Evolutionary conservation across 345 rosid species (phyloP).

Genomic region (Kandelia obovata): DNA sequence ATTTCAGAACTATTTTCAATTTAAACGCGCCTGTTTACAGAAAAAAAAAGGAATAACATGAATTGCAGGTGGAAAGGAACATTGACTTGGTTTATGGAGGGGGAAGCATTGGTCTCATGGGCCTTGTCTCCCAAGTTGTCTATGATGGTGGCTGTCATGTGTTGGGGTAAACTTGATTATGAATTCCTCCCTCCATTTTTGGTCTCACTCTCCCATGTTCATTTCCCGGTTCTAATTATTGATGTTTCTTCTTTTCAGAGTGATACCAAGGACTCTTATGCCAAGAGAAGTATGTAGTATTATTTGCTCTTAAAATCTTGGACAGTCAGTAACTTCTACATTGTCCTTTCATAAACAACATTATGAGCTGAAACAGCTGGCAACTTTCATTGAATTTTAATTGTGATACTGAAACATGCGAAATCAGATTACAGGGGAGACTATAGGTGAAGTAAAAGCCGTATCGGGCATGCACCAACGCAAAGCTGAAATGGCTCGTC

Average conservation of each 20-base stretch:
- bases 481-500: conserved; percentile 82
- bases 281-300: conserved; percentile 28
- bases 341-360: background rate
- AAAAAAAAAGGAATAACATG: background rate
- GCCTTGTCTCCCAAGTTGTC: conserved; percentile 30
- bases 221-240: background rate
- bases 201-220: background rate
- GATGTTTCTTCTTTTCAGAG: conserved; percentile 14
- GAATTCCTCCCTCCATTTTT: background rate
- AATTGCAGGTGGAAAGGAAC: conserved; percentile 30
- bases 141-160: conserved; percentile 35
- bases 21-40: no score
- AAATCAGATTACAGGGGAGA: conserved; percentile 59
- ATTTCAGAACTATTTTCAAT: no score
- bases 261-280: conserved; percentile 31
- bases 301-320: background rate
- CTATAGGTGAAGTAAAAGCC: conserved; percentile 63
- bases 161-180: conserved; percentile 17
- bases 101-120: conserved; percentile 37
- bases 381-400: no score
- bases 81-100: conserved; percentile 40
- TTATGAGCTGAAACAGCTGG: no score
- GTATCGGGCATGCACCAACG: conserved; percentile 79
- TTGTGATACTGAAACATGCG: no score
- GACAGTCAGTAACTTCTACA: no score